Evolutionary conservation across 163 green algal species (phyloP), one percentile per base, ranked within the genome.

Genomic region (Trebouxia gelatinosa): DNA sequence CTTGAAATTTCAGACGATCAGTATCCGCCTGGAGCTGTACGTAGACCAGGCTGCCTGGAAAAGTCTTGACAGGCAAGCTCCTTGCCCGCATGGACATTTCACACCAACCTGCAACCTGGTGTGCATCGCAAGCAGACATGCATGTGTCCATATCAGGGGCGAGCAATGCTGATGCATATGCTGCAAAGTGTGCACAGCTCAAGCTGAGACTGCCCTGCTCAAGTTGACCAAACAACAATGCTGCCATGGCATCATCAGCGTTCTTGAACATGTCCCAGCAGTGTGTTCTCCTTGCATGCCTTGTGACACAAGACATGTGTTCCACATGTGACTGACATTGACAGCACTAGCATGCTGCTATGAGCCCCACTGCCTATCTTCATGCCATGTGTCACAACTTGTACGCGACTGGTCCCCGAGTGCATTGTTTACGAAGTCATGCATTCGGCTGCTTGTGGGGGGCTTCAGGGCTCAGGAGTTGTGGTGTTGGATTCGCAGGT

Each of bases 1-100:
- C n/a, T 28, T 62, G n/a, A 79, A 43, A 29, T 77, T 89, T 32
- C 82, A 84, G 76, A 89, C 81, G 0, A 50, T 71, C 4, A 80
- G 70, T 64, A 77, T 71, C 66, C 79, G 86, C 6, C 67, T 90
- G 59, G 86, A 90, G 75, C 34, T 90, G 51, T 86, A 85, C 35
- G 74, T 87, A 16, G 58, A 79, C 28, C 40, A 80, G 58, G 34
- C 61, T 16, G 50, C 72, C 0, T 89, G 83, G 85, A 28, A 80
- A 6, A 7, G 6, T 0, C 40, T 87, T 64, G 26, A 59, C 31
- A 74, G 70, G 84, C 83, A 65, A 19, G 6, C 6, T n/a, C n/a
- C n/a, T n/a, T n/a, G n/a, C n/a, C n/a, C n/a, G n/a, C n/a, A n/a
- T n/a, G n/a, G n/a, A n/a, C n/a, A n/a, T n/a, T n/a, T n/a, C n/a